A percentile compares a stretch with the other conserved stretches of the same genome.
Evolutionary conservation across 2,329 filamentous ascomycete genomes (phyloP).

Genomic region (Colletotrichum magnum): DNA sequence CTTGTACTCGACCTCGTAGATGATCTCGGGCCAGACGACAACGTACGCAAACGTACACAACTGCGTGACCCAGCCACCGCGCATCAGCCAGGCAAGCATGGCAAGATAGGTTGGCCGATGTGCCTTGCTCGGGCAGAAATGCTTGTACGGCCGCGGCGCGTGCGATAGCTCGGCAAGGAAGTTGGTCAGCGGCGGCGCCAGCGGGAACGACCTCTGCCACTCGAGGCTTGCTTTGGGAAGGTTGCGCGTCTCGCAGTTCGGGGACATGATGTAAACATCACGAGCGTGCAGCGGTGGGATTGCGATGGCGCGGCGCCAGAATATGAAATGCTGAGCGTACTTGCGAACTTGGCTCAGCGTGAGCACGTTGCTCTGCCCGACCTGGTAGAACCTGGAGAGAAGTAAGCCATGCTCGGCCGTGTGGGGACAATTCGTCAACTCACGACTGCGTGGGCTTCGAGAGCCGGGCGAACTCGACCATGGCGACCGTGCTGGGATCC

Average conservation of each 20-base stretch:
- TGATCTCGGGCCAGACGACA: slow-evolving; percentile 84
- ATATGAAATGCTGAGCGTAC: slow-evolving; percentile 93
- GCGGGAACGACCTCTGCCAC: slow-evolving; percentile 85
- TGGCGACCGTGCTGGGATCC: slow-evolving; percentile 80
- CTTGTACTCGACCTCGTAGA: slow-evolving; percentile 82
- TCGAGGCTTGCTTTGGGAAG: slow-evolving; percentile 77
- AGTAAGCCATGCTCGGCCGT: background rate
- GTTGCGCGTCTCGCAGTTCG: slow-evolving; percentile 84
- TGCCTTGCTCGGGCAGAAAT: slow-evolving; percentile 87
- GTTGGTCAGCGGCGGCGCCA: slow-evolving; percentile 85
- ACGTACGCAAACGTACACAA: slow-evolving; percentile 93
- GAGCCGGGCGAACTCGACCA: slow-evolving; percentile 86
- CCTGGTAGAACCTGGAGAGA: slow-evolving; percentile 71
- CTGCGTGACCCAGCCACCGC: slow-evolving; percentile 94
- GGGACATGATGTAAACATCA: slow-evolving; percentile 92
- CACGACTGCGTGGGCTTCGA: slow-evolving; percentile 77
- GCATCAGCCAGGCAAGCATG: slow-evolving; percentile 93
- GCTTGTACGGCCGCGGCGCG: slow-evolving; percentile 85
- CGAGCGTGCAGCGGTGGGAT: slow-evolving; percentile 91
- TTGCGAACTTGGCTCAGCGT: slow-evolving; percentile 86
- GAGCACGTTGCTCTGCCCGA: slow-evolving; percentile 79
- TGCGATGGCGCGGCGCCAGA: slow-evolving; percentile 93
- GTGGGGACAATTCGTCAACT: slow-evolving; percentile 46
- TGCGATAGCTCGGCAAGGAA: slow-evolving; percentile 89
- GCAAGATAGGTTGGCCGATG: slow-evolving; percentile 90